phyloP scores from a whole-genome alignment of 116 monocot genomes.

The Phalaenopsis hybrid region DNA sequence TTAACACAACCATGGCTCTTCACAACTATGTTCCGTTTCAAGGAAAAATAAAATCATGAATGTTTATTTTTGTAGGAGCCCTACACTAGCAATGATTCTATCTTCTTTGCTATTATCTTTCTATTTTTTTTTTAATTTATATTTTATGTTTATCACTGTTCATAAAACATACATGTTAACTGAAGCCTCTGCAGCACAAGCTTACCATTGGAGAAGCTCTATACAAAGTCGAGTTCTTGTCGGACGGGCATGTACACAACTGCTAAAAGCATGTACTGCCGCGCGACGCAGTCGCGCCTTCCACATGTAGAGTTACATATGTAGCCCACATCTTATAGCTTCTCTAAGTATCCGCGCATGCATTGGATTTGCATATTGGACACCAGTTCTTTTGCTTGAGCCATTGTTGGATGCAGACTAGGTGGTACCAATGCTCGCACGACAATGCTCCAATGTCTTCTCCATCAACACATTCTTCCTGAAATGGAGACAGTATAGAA shows the following conservation, averaged over 20 bases:
- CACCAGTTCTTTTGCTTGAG: conserved; percentile 24
- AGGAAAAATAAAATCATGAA: background rate
- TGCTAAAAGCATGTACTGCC: too few relatives aligned
- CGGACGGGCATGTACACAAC: too few relatives aligned
- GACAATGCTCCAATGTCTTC: conserved; percentile 14
- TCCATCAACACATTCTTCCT: conserved; percentile 22
- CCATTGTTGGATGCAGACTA: conserved; percentile 18
- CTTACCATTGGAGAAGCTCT: background rate
- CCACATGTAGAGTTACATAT: too few relatives aligned
- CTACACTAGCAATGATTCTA: background rate
- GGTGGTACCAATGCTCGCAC: conserved; percentile 19
- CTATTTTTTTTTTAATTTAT: background rate
- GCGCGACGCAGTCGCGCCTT: too few relatives aligned
- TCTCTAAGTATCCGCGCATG: background rate
- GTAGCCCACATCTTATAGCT: too few relatives aligned
- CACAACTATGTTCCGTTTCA: background rate
- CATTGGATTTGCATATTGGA: conserved; percentile 21
- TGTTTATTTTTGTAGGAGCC: background rate
- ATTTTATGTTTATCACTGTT: background rate
- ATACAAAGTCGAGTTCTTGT: too few relatives aligned
- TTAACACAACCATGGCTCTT: background rate
- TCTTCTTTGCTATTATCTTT: background rate
- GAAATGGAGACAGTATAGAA: background rate
- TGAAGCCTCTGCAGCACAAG: background rate
- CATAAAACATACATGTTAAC: background rate